These are phyloP conservation scores for Colletotrichum lindemuthianum DNA, from an alignment of 2,329 filamentous ascomycete species.

Conservation along the genomic window DNA sequence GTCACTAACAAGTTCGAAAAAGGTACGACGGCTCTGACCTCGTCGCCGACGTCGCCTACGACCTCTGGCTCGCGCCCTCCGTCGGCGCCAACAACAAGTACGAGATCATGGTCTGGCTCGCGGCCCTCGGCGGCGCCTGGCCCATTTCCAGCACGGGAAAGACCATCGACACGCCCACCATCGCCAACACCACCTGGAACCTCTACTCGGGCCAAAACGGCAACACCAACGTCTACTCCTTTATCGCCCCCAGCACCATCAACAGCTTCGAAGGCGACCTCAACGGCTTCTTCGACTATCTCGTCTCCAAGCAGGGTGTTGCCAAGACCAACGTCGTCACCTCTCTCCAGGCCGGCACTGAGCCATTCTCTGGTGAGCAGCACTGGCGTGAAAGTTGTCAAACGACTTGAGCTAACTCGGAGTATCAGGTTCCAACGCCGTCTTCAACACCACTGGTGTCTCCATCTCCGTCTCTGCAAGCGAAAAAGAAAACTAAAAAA, in stretches of 20 bases:
- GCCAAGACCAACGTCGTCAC: conserved; percentile 61
- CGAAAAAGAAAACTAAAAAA: no score
- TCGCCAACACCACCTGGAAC: conserved; percentile 63
- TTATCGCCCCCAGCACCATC: conserved; percentile 48
- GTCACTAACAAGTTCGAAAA: background rate
- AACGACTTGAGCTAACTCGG: background rate
- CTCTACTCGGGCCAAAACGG: conserved; percentile 68
- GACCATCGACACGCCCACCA: conserved; percentile 61
- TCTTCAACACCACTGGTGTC: conserved; percentile 37
- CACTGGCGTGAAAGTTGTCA: background rate
- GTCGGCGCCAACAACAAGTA: conserved; percentile 59
- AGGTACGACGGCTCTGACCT: conserved; percentile 58
- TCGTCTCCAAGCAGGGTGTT: conserved; percentile 57
- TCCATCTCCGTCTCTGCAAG: conserved; percentile 13
- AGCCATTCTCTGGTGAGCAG: conserved; percentile 60
- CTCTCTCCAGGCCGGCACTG: conserved; percentile 64
- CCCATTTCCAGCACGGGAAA: conserved; percentile 56
- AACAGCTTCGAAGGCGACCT: conserved; percentile 65
- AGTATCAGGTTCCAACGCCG: conserved; percentile 48
- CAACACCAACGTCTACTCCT: conserved; percentile 68
- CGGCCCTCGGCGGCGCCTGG: conserved; percentile 38
- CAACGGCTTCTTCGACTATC: conserved; percentile 64
- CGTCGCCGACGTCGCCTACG: conserved; percentile 67
- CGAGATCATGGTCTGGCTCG: conserved; percentile 42
- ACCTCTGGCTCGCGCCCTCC: conserved; percentile 63